Percentiles rank a stretch among this genome's conserved stretches.
phyloP scores from a whole-genome alignment of 2,329 filamentous ascomycete genomes.

The Phoma sp. region DNA sequence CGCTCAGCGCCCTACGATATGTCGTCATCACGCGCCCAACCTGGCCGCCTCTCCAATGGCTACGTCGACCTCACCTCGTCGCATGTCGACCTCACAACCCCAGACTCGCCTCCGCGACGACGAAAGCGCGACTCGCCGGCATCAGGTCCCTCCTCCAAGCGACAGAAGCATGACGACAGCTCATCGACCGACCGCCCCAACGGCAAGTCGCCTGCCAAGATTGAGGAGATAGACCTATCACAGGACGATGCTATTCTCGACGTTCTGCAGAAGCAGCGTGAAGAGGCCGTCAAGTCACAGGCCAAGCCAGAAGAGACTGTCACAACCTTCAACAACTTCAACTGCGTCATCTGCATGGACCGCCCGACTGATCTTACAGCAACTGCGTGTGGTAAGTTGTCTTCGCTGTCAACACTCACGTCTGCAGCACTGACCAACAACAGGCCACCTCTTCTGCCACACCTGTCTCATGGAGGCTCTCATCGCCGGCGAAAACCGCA shows the following conservation, averaged over 20 bases:
- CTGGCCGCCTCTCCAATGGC: constrained; percentile 41
- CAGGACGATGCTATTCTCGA: constrained; percentile 53
- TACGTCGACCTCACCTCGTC: constrained; percentile 46
- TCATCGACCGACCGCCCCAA: not conserved
- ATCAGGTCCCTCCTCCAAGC: constrained; percentile 43
- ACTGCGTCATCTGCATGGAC: constrained; percentile 70
- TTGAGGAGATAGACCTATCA: constrained; percentile 60
- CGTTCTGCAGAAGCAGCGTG: constrained; percentile 59
- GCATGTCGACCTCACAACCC: constrained; percentile 16
- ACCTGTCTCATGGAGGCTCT: constrained; percentile 67
- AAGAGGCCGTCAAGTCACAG: constrained; percentile 59
- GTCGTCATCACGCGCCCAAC: constrained; percentile 22
- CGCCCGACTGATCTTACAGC: constrained; percentile 64
- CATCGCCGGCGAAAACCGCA: constrained; percentile 60
- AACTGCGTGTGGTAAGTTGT: constrained; percentile 63
- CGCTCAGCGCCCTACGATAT: constrained; percentile 23
- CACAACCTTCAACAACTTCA: constrained; percentile 56
- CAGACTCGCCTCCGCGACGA: constrained; percentile 30
- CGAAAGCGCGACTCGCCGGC: constrained; percentile 30
- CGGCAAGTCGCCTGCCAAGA: constrained; percentile 23
- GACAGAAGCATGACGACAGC: constrained; percentile 32
- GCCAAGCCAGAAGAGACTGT: constrained; percentile 47
- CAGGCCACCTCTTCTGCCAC: constrained; percentile 70
- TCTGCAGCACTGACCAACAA: constrained; percentile 7
- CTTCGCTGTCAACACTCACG: constrained; percentile 23